Evolutionary conservation across 2,329 filamentous ascomycete genomes (phyloP), one percentile per base, ranked within the genome.

Genomic region (Neodidymelliopsis sp.): DNA sequence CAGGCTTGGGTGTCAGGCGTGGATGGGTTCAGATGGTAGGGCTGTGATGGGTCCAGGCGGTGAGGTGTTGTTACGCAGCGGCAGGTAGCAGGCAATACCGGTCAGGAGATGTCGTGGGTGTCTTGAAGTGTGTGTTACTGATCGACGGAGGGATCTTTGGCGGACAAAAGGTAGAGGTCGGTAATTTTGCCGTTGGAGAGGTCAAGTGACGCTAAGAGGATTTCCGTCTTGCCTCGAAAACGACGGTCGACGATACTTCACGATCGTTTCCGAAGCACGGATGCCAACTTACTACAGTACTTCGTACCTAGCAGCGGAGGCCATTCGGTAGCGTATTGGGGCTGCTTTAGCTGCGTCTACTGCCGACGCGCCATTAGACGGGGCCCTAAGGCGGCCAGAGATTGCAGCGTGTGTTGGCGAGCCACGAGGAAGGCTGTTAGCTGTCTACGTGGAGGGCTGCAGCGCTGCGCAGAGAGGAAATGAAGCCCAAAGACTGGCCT

Each of bases 171-270:
- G 30, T 36, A 38, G 11, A 28, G 9, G 25, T 41, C 30, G 42
- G 42, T 28, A 30, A 19, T 34, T 34, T 45, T 39, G 47, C 38
- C 45, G 49, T 57, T 54, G 49, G 45, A 54, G 53, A 52, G 59
- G 59, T 62, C 62, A 63, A 64, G 58, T 62, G 65, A 67, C 59
- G 56, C 62, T 67, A 60, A 49, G 42, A 53, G 47, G 54, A 55
- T 35, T 63, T 56, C 45, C 53, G 55, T 56, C 57, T 53, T 57
- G 55, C 38, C 53, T 61, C 36, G 36, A 51, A 60, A 39, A 51
- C 51, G 55, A 27, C 56, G 55, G 48, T 51, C 53, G 53, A 56
- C 38, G 40, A 60, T 49, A 53, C 19, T 55, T 51, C 54, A 62
- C 49, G 54, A 48, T 58, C 38, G 33, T 52, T 65, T 60, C 63